Percentiles rank a stretch among this genome's conserved stretches.
These are phyloP conservation scores for Rhizopogon rudus DNA, from an alignment of 768 basidiomycete genomes.

Conservation along the genomic window DNA sequence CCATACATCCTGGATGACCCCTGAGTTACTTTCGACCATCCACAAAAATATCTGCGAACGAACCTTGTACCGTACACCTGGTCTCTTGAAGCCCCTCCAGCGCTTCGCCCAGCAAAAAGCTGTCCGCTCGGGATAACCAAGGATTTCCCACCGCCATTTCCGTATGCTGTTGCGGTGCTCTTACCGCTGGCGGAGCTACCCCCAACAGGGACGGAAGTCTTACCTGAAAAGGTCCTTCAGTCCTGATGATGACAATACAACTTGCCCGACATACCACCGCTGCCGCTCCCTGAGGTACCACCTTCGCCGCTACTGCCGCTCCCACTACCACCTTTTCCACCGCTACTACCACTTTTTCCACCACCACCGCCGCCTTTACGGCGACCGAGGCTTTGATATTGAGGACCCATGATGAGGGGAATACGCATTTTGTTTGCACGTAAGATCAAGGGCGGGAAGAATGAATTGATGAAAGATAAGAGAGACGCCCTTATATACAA, in stretches of 20 bases:
- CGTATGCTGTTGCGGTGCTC: conserved; percentile 25
- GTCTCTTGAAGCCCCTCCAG: conserved; percentile 48
- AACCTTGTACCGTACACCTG: conserved; percentile 43
- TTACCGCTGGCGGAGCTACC: conserved; percentile 18
- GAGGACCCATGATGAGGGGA: conserved; percentile 11
- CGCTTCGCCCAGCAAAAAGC: conserved; percentile 39
- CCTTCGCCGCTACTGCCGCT: conserved; percentile 3
- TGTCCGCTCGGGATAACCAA: conserved; percentile 39
- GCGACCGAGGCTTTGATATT: conserved; percentile 10
- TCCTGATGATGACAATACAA: not conserved
- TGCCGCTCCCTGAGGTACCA: conserved; percentile 1
- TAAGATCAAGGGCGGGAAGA: not conserved
- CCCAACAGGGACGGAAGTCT: conserved; percentile 15
- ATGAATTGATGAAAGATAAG: too few relatives aligned
- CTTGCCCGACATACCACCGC: not conserved
- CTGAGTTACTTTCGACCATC: not conserved
- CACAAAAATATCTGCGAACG: conserved; percentile 8
- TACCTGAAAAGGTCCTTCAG: not conserved
- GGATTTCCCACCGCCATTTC: conserved; percentile 25
- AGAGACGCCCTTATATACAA: not conserved
- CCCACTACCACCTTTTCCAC: conserved; percentile 8
- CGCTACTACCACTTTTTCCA: conserved; percentile 13
- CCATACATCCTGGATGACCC: conserved; percentile 42
- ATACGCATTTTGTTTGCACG: conserved; percentile 12
- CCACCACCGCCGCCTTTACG: conserved; percentile 31